Evolutionary conservation across 2,329 filamentous ascomycete genomes (phyloP).

Genomic region (Penicillium sp.): DNA sequence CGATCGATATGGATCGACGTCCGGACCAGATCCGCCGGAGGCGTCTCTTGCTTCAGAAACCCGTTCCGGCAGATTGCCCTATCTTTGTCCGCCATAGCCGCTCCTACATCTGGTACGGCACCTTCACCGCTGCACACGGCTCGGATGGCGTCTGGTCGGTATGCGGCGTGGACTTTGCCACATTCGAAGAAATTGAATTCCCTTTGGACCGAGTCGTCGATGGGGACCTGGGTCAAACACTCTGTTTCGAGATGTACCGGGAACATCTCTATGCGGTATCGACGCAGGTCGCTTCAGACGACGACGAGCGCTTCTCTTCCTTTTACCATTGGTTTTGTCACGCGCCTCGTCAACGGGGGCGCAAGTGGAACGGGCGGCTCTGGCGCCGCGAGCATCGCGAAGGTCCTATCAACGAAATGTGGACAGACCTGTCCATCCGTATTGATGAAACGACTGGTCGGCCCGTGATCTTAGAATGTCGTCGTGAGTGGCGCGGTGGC

Average conservation of each 20-base stretch:
- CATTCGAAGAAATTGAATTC: constrained; percentile 37
- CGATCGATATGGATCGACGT: constrained; percentile 44
- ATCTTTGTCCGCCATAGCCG: constrained; percentile 67
- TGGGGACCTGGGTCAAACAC: constrained; percentile 60
- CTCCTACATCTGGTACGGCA: constrained; percentile 64
- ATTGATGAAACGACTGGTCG: constrained; percentile 59
- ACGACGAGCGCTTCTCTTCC: constrained; percentile 64
- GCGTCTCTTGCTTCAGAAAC: constrained; percentile 44
- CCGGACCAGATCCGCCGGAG: constrained; percentile 21
- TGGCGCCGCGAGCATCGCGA: constrained; percentile 68
- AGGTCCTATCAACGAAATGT: constrained; percentile 71
- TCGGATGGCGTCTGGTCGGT: constrained; percentile 62
- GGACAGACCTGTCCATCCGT: constrained; percentile 65
- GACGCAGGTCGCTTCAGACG: constrained; percentile 61
- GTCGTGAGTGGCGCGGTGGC: constrained; percentile 64
- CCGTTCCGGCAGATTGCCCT: constrained; percentile 50
- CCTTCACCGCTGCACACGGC: constrained; percentile 57
- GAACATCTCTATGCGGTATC: constrained; percentile 68
- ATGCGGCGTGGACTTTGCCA: constrained; percentile 51
- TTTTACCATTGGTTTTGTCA: constrained; percentile 68
- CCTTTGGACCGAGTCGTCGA: constrained; percentile 13
- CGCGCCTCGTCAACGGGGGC: constrained; percentile 46
- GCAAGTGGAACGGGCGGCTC: constrained; percentile 49
- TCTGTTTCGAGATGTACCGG: constrained; percentile 70
- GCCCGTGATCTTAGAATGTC: constrained; percentile 63